These are phyloP conservation scores for Alternaria viburni DNA, from an alignment of 2,329 filamentous ascomycete species.

Conservation along the genomic window DNA sequence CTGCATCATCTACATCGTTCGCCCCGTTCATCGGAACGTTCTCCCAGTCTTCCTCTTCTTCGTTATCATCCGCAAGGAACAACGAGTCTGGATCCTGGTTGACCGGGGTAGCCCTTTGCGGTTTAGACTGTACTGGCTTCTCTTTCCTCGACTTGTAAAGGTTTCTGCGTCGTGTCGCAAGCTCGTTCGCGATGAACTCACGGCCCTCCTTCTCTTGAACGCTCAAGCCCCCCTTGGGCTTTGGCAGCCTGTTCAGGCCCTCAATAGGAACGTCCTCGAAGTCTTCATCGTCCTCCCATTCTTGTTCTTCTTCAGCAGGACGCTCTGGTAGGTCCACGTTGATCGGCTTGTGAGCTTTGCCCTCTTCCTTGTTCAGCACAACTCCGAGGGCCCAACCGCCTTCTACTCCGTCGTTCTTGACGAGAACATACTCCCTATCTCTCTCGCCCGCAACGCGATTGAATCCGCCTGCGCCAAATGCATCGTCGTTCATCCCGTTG, in stretches of 20 bases:
- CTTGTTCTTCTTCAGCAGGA: conserved; percentile 62
- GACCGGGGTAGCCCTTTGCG: conserved; percentile 25
- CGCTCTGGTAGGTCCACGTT: conserved; percentile 74
- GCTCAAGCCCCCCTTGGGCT: conserved; percentile 49
- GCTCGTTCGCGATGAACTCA: conserved; percentile 44
- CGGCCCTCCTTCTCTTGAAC: conserved; percentile 40
- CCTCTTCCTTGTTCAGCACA: conserved; percentile 82
- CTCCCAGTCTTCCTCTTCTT: conserved; percentile 51
- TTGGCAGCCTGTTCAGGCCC: conserved; percentile 83
- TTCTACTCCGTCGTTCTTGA: conserved; percentile 93
- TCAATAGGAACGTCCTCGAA: conserved; percentile 95
- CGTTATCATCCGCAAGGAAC: conserved; percentile 59
- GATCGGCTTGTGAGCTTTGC: conserved; percentile 84
- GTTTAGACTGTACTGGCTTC: conserved; percentile 19
- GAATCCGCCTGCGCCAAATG: conserved; percentile 66
- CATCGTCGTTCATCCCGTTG: conserved; percentile 85
- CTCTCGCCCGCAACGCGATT: conserved; percentile 81
- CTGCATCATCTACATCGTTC: conserved; percentile 62
- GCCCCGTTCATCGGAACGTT: conserved; percentile 54
- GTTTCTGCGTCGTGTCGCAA: conserved; percentile 55
- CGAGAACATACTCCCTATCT: conserved; percentile 91
- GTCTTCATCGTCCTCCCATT: conserved; percentile 75
- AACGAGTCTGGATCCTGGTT: conserved; percentile 58
- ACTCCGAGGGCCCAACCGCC: conserved; percentile 96
- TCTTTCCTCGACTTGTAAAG: conserved; percentile 54